Evolutionary conservation across 2,329 filamentous ascomycete species (phyloP), one percentile per base, ranked within the genome.

Genomic region (Penicillium olsonii): DNA sequence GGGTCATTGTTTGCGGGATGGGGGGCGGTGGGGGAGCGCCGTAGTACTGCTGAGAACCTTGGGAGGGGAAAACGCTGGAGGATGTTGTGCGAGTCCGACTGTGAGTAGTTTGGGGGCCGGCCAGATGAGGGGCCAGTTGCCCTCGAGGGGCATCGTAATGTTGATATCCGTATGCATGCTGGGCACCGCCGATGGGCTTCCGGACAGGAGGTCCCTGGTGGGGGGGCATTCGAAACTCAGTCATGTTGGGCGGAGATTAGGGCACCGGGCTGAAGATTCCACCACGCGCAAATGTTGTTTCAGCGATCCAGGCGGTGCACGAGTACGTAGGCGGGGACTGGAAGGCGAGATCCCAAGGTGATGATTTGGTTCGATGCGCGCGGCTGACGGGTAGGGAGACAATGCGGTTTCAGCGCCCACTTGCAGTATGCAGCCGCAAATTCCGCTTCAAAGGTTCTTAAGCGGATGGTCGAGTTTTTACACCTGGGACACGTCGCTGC

Each of bases 41-140:
- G 22, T 60, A 50, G 42, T 70, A 67, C 15, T 61, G 57, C 38
- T 59, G 60, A 11, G 64, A 60, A 9, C 55, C 49, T 11, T 53
- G 42, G 42, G 68, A 64, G 6, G 67, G 64, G n/a, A 69, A 37
- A 20, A 63, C 65, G 31, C 57, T 57, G 24, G 67, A 69, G 12
- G 73, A 75, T 6, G 70, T 70, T 4, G 73, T 75, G 38, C 73
- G 68, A 49, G 62, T 70, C 26, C 71, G 71, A 53, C 59, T 69
- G 50, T 68, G 67, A 35, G 62, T 56, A 33, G 59, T 63, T 18
- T 61, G 62, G 26, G 62, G 54, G 24, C 48, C 44, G 15, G 61
- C 55, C 15, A 63, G 57, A 52, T 67, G 63, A 44, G 62, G 60
- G 31, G 61, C 57, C 37, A 66, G 52, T 33, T 62, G 56, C 35